Evolutionary conservation across 2,329 filamentous ascomycete species (phyloP), one percentile per base, ranked within the genome.

Genomic region (Hypoxylon sp.): DNA sequence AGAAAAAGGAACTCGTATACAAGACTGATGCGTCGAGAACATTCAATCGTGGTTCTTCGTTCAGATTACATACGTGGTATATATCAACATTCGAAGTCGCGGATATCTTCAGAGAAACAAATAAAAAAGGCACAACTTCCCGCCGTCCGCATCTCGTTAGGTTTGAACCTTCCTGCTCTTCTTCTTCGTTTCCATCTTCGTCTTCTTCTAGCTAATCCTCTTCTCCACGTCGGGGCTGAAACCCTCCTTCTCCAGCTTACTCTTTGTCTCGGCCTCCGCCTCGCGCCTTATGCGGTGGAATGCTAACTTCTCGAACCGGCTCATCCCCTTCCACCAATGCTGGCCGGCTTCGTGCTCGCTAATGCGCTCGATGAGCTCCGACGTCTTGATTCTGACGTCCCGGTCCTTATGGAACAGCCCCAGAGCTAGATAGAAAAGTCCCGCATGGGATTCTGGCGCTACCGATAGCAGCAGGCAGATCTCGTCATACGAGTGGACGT

Each of bases 331-430:
- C 93, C 95, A 99, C 86, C 96, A 98, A 81, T 98, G 94, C 76
- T 94, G 88, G 1, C 96, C 96, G 8, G 94, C 96, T 77, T 97
- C 92, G 80, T 99, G 95, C 64, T 91, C 90, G 72, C 90, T 88
- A 61, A 99, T 90, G 22, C 94, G 88, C 73, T 95, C 94, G 22
- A 99, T 81, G 37, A 99, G 82, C 68, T 92, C 92, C 0, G 93
- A 91, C 1, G 93, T 92, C 61, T 89, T 90, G 73, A 91, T 82
- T 37, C 96, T 87, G 10, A 98, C 95, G 57, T 94, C 91, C 37
- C 86, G 85, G 71, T 95, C 90, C 61, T 94, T 94, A 82, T 99
- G 96, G 79, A 98, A 98, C 5, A 99, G 84, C 0, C 96, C 96
- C 57, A 98, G 87, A 4, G 92, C 93, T 27, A 99, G 82, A 75